These are phyloP conservation scores for Solanum pinnatisectum DNA, from an alignment of 257 asterid genomes.

Conservation along the genomic window DNA sequence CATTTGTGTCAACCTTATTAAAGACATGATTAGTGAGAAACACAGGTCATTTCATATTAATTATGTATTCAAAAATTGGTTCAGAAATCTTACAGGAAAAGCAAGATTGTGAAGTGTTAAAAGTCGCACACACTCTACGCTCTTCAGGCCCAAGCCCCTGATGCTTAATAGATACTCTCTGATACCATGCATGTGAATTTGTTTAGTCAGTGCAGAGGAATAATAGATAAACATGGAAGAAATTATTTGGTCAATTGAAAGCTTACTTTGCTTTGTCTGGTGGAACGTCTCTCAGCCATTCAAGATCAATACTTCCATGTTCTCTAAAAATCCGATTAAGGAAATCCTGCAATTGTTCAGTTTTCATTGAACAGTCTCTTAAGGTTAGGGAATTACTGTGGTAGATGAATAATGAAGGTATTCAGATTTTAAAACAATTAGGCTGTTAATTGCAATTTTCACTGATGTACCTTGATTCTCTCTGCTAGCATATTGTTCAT, in stretches of 20 bases:
- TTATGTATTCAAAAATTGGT: neutral
- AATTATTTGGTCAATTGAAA: neutral
- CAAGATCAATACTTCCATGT: conserved; percentile 84
- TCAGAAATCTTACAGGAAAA: conserved; percentile 73
- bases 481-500: conserved; percentile 92
- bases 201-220: neutral
- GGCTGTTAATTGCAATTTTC: neutral
- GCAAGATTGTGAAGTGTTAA: conserved; percentile 98
- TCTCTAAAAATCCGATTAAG: conserved; percentile 74
- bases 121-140: conserved; percentile 96
- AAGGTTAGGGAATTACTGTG: neutral
- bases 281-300: conserved; percentile 91
- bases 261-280: conserved; percentile 95
- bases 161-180: conserved; percentile 92
- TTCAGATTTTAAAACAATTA: neutral
- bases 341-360: conserved; percentile 54
- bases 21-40: conserved; percentile 6
- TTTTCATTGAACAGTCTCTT: neutral
- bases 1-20: conserved; percentile 88
- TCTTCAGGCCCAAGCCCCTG: conserved; percentile 90
- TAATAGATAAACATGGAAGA: conserved; percentile 1
- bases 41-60: neutral
- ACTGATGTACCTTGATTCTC: conserved; percentile 68
- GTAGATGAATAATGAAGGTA: neutral
- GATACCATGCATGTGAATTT: conserved; percentile 12